These are phyloP conservation scores for Anthostomella pinea DNA, from an alignment of 2,329 filamentous ascomycete species.

Conservation along the genomic window DNA sequence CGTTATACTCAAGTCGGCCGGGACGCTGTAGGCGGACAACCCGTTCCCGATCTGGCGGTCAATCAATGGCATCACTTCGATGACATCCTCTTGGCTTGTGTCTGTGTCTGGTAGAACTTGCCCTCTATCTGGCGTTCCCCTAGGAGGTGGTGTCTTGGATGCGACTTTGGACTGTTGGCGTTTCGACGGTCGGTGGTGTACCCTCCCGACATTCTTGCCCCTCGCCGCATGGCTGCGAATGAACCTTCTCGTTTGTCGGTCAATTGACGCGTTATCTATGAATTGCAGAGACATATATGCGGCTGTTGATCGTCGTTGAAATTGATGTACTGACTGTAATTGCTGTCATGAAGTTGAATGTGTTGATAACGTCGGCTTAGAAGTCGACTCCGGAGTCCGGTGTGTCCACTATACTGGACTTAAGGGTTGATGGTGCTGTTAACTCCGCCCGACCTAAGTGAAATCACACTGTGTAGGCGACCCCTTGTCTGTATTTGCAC, in stretches of 20 bases:
- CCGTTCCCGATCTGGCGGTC: not conserved
- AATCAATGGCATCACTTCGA: not conserved
- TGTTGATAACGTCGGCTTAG: too few species aligned
- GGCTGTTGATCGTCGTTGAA: too few species aligned
- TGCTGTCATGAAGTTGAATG: too few species aligned
- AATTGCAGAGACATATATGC: slow-evolving; percentile 18
- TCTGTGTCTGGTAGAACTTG: not conserved
- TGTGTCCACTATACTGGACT: too few species aligned
- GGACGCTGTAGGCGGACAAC: not conserved
- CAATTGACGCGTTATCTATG: slow-evolving; percentile 14
- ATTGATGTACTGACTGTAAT: too few species aligned
- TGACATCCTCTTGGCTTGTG: not conserved
- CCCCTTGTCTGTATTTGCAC: too few species aligned
- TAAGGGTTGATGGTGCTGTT: too few species aligned
- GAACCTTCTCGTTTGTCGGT: slow-evolving; percentile 13
- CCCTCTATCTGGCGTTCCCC: not conserved
- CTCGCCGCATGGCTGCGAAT: slow-evolving; percentile 22
- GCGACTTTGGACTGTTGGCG: slow-evolving; percentile 1
- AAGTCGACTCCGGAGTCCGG: too few species aligned
- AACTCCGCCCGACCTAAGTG: too few species aligned
- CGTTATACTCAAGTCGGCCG: not conserved
- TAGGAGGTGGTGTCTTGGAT: not conserved
- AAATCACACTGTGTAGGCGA: too few species aligned
- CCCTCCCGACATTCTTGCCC: slow-evolving; percentile 18
- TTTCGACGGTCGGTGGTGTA: slow-evolving; percentile 10